Base-by-base conservation (phyloP, 352 stramenopile species). In the Phytopythium ostracodes region DNA sequence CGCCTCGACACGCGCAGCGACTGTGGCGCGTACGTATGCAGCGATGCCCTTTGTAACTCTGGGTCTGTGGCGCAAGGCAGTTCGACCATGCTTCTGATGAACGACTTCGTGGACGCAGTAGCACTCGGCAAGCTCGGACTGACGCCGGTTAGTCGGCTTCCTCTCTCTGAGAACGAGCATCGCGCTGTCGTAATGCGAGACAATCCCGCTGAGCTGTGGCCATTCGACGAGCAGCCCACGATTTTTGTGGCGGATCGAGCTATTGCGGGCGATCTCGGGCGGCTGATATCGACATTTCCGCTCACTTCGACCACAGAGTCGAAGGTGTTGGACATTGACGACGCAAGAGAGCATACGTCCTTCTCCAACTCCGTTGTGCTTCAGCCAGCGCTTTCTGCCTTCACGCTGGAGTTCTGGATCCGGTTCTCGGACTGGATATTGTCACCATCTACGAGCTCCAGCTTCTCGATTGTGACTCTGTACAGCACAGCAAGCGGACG, bases 321-420 rank as follows among this genome's bases (percentile, higher is more conserved):
- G 0, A 70, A 67, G 33, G 44, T 63, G 11, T 63, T 89, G n/a
- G 33, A 57, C 0, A 73, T 91, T n/a, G 68, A 79, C 15, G 73
- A 86, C 51, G 36, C 27, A 15, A 60, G 73, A 33, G 81, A 89
- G 62, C 65, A 73, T 11, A 77, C 79, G 2, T 88, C 81, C 57
- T 86, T 84, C 59, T 89, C 79, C 0, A 72, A 72, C 40, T 62
- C 75, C 9, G 70, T 87, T 10, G 58, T 77, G 1, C 35, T 79
- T 14, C 75, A 87, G 27, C 70, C 72, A 3, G 65, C 71, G 2
- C 80, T 89, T 71, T 71, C 72, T 0, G 68, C 80, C 1, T 91
- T 93, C 50, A 76, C 81, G 6, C 33, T 91, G 12, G 84, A 93
- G 58, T 79, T 87, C 15, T 93, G 81, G 81, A 25, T 87, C 0